These are phyloP conservation scores for Gardenia jasminoides DNA, from an alignment of 257 asterid species.

Conservation along the genomic window DNA sequence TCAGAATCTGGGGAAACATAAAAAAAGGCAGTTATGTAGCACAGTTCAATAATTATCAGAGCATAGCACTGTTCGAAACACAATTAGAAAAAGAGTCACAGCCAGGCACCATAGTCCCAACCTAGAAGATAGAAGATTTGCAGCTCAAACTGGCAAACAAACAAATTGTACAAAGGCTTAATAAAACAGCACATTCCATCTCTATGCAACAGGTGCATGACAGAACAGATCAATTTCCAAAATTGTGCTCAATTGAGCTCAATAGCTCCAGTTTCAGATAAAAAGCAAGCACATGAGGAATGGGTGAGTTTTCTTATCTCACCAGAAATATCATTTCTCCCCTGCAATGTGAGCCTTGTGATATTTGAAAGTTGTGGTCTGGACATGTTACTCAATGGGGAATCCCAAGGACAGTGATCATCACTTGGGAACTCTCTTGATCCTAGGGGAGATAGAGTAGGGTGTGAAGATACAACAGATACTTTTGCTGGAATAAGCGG, in stretches of 20 bases:
- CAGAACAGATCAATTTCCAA: not conserved
- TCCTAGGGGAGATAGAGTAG: constrained; percentile 29
- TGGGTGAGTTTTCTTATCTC: constrained; percentile 21
- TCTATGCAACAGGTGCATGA: not conserved
- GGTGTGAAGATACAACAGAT: constrained; percentile 44
- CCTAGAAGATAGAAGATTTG: too few species aligned
- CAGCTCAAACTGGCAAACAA: not conserved
- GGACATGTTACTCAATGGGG: constrained; percentile 27
- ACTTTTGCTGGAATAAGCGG: constrained; percentile 61
- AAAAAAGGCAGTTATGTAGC: constrained; percentile 20
- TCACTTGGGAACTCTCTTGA: constrained; percentile 20
- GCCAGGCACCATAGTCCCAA: not conserved
- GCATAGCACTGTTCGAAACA: too few species aligned
- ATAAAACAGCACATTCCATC: not conserved
- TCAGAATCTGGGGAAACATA: constrained; percentile 54
- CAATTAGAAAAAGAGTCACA: not conserved
- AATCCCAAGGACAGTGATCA: constrained; percentile 23
- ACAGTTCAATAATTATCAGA: not conserved
- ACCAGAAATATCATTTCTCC: constrained; percentile 76
- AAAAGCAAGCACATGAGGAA: constrained; percentile 7
- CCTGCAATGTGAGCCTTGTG: constrained; percentile 62
- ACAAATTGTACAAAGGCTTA: not conserved
- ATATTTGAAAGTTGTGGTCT: constrained; percentile 43
- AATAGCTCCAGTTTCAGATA: not conserved
- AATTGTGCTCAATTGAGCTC: not conserved